Conservation (phyloP, 257 asterid genomes). For the Hygrophila difformis region DNA sequence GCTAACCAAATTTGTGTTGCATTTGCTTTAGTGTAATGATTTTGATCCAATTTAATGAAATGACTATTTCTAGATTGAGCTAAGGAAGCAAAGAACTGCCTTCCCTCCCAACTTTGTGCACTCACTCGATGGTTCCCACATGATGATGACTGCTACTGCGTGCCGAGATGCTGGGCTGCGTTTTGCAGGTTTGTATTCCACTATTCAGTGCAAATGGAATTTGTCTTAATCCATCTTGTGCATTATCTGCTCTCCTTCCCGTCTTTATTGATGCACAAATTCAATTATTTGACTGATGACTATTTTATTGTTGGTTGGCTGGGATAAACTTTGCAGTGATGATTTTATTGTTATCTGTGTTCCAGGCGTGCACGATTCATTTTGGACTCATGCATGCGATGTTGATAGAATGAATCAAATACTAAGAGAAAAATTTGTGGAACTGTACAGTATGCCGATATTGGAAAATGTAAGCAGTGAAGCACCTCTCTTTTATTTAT, state of each 20-base stretch:
- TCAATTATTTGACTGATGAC: too few relatives aligned
- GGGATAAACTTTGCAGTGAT: too few relatives aligned
- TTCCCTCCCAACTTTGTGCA: slow-evolving; percentile 98
- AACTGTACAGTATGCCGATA: slow-evolving; percentile 67
- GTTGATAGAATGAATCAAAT: slow-evolving; percentile 82
- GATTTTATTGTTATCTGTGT: not conserved
- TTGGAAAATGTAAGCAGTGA: slow-evolving; percentile 76
- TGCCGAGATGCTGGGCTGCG: slow-evolving; percentile 80
- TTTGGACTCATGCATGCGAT: slow-evolving; percentile 95
- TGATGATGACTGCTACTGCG: slow-evolving; percentile 99
- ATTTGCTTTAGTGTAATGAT: too few relatives aligned
- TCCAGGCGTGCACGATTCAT: slow-evolving; percentile 95
- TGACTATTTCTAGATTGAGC: slow-evolving; percentile 51
- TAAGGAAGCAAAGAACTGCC: slow-evolving; percentile 83
- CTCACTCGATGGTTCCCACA: slow-evolving; percentile 88
- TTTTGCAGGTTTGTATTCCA: slow-evolving; percentile 57
- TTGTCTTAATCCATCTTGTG: not conserved
- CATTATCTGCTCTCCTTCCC: too few relatives aligned
- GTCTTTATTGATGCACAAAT: too few relatives aligned
- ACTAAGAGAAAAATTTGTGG: slow-evolving; percentile 78
- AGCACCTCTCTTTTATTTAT: slow-evolving; percentile 8
- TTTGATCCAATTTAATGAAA: too few relatives aligned
- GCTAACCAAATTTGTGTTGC: slow-evolving; percentile 12
- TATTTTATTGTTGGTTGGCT: not conserved
- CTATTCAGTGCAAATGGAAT: slow-evolving; percentile 1